Conservation (phyloP, 495 filamentous ascomycete species). For the Aspergillus olivimuriae region DNA sequence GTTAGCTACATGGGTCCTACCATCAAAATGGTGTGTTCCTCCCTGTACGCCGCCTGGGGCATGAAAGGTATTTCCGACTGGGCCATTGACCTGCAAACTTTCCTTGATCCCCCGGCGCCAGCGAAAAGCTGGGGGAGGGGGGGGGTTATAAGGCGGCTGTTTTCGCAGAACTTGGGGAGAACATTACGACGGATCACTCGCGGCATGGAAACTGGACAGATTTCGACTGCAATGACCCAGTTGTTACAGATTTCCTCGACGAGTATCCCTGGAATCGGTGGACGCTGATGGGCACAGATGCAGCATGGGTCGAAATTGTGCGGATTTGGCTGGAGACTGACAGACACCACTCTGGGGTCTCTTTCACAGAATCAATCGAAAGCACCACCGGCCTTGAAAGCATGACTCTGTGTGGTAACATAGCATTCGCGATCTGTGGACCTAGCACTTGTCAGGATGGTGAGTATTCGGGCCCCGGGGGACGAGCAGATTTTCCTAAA, state of each 20-base stretch:
- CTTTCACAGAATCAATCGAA: constrained; percentile 1
- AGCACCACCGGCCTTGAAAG: no score
- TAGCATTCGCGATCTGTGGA: no score
- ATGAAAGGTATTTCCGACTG: constrained; percentile 32
- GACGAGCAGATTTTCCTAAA: no score
- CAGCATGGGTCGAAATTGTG: constrained; percentile 15
- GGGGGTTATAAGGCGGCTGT: no score
- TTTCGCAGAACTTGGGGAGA: no score
- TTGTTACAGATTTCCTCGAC: neutral
- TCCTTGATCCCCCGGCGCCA: no score
- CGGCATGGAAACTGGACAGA: constrained; percentile 19
- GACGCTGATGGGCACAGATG: constrained; percentile 13
- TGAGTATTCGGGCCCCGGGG: no score
- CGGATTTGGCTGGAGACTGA: constrained; percentile 6
- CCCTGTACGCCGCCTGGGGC: constrained; percentile 13
- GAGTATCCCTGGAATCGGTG: constrained; percentile 11
- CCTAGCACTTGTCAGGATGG: no score
- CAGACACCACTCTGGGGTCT: neutral
- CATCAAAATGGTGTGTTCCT: constrained; percentile 14
- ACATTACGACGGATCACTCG: neutral
- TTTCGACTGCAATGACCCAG: constrained; percentile 11
- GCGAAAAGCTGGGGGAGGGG: no score
- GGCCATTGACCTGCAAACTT: constrained; percentile 30
- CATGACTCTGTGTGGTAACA: no score
- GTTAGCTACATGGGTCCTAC: constrained; percentile 32